Evolutionary conservation across 495 filamentous ascomycete genomes (phyloP), one percentile per base, ranked within the genome.

Genomic region (Geopyxis carbonaria): DNA sequence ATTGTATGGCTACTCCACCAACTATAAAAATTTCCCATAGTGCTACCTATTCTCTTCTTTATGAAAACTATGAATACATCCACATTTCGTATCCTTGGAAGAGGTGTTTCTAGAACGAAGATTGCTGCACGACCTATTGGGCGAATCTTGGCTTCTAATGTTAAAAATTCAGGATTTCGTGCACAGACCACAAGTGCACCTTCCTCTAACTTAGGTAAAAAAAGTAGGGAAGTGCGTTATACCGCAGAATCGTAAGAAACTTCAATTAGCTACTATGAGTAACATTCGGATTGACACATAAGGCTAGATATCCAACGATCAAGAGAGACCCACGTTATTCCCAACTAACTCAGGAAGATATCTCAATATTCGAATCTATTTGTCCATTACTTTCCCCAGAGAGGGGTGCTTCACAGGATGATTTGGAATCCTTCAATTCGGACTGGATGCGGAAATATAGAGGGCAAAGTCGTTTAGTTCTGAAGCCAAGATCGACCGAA

Each of bases 381-480:
- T 51, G 52, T 31, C 38, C 51, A 10, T 71, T 93, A 38, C 79
- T 94, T 48, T 81, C 81, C 31, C 67, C 89, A 27, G 78, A 77
- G 4, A 59, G 67, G 48, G 73, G 80, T 53, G 72, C 73, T 14
- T 59, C 66, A 0, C 58, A 53, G 20, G 76, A 78, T 45, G 89
- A 97, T 52, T 65, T 95, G 40, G 83, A 87, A 52, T 72, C 84
- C 11, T 95, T 82, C 70, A 97, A 97, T 63, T 73, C 70, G 48
- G 89, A 97, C 63, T 97, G 89, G 89, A 95, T 95, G 91, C 74
- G 80, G 57, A 97, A 97, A 59, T 97, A 94, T 64, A 76, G 83
- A 25, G 89, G 89, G 25, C 86, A 93, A 56, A 74, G 80, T 37
- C 70, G 73, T 40, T 64, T 97, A 6, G 83, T 94, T 6, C 63